These are phyloP conservation scores for Kodamaea anthophila DNA, from an alignment of 1,139 yeast species.

Conservation along the genomic window DNA sequence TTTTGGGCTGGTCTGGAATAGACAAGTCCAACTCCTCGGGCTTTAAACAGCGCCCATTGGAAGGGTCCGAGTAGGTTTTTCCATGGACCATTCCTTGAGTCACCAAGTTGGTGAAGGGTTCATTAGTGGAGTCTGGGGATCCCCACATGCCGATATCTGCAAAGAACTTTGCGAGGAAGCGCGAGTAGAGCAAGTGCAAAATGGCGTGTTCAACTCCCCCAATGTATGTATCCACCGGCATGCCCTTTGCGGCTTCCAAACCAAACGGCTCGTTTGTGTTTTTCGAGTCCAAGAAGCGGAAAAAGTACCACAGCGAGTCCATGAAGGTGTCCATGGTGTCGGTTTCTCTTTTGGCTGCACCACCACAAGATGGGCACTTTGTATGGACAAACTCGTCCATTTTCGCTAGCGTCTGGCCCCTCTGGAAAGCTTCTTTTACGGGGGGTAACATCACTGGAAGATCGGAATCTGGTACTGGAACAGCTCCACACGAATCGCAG, in stretches of 20 bases:
- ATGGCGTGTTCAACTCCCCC: constrained; percentile 98
- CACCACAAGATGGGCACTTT: constrained; percentile 76
- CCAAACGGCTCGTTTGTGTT: constrained; percentile 52
- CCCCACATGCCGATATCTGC: constrained; percentile 52
- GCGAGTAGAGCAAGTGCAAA: constrained; percentile 74
- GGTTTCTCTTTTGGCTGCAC: constrained; percentile 77
- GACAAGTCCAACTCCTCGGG: constrained; percentile 61
- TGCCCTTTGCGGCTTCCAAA: constrained; percentile 42
- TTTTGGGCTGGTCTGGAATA: constrained; percentile 35
- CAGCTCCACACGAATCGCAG: constrained; percentile 79
- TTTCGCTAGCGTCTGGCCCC: constrained; percentile 68
- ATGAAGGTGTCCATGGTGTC: constrained; percentile 98
- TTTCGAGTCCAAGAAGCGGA: constrained; percentile 73
- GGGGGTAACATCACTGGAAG: constrained; percentile 78
- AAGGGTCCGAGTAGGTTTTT: constrained; percentile 68
- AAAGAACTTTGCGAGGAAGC: constrained; percentile 79
- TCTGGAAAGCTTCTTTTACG: constrained; percentile 38
- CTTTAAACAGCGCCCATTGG: constrained; percentile 64
- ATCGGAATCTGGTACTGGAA: constrained; percentile 81
- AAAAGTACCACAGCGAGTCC: constrained; percentile 96
- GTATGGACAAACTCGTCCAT: constrained; percentile 67
- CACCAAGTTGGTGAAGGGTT: constrained; percentile 72
- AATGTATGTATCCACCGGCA: constrained; percentile 87
- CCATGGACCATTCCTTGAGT: constrained; percentile 99
- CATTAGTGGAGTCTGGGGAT: constrained; percentile 45